These are phyloP conservation scores for Botryococcus braunii DNA, from an alignment of 163 green algal genomes.

Conservation along the genomic window DNA sequence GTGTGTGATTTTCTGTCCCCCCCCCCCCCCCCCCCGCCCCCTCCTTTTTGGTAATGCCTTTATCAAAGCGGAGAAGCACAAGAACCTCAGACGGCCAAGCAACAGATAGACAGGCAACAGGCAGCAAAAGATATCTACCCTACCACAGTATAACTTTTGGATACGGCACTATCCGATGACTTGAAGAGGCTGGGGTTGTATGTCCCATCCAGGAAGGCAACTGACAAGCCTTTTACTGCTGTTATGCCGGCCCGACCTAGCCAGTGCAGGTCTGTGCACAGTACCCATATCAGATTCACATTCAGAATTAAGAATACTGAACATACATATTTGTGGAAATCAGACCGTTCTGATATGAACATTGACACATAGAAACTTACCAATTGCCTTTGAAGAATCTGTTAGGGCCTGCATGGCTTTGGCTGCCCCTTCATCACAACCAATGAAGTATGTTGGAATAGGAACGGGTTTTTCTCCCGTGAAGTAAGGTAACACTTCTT, in stretches of 20 bases:
- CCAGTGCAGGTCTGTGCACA: constrained; percentile 52
- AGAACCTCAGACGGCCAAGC: too few species aligned
- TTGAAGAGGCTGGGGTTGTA: constrained; percentile 27
- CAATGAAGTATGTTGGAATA: constrained; percentile 69
- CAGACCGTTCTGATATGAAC: too few species aligned
- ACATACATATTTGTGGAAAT: too few species aligned
- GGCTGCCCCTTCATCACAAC: constrained; percentile 38
- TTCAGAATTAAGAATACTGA: too few species aligned
- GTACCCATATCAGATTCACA: too few species aligned
- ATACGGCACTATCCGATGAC: not conserved
- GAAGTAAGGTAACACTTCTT: constrained; percentile 45
- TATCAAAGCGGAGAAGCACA: too few species aligned
- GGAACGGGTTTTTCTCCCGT: constrained; percentile 39
- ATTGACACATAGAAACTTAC: too few species aligned
- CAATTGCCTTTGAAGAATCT: not conserved
- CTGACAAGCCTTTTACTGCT: constrained; percentile 41
- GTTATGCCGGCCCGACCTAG: constrained; percentile 46
- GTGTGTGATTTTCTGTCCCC: too few species aligned
- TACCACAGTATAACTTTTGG: constrained; percentile 2
- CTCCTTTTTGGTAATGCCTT: too few species aligned
- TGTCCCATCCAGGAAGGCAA: constrained; percentile 71
- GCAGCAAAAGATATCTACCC: constrained; percentile 2
- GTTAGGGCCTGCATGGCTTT: constrained; percentile 15
- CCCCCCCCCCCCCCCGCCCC: too few species aligned
- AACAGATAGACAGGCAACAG: not conserved